Evolutionary conservation across 202 grass and related monocot genomes (phyloP), one percentile per base, ranked within the genome.

Genomic region (Zoysia matrella): DNA sequence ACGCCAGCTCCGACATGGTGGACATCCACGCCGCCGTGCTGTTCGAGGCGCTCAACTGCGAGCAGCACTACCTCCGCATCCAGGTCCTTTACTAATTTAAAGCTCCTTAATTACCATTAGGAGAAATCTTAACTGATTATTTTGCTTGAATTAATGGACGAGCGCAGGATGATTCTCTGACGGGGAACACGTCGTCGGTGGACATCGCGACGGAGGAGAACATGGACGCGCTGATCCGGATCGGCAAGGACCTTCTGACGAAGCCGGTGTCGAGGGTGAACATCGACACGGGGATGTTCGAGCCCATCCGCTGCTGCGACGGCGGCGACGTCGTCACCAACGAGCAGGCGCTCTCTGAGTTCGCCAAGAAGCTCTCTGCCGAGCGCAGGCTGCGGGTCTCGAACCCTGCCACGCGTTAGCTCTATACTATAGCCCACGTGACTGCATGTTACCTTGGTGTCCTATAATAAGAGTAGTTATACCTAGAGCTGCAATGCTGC

Each of bases 171-270:
- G 73, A 76, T 3, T 4, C 10, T 2, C 40, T 76, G 5, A 61
- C 44, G 0, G 56, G 56, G 0, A 6, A 87, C 14, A 12, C 62
- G 15, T 74, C 84, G 6, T 71, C 84, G 0, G 80, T 87, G 5
- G 88, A 90, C 77, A 30, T 84, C 55, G 67, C 88, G 10, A 83
- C 84, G 6, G 60, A 48, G 52, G 67, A 79, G 55, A 90, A 90
- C 62, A 86, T 86, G 79, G 69, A 75, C 8, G n/a, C n/a, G 6
- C 82, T 90, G 60, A 70, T 86, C 6, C n/a, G 45, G 48, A 71
- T 86, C 47, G 88, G 83, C 43, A 30, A 86, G 10, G 30, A 69
- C 1, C 74, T 90, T 15, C 62, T 90, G 1, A 43, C 71, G 36
- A 75, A 55, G 63, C 72, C 45, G 13, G 79, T 83, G 48, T 40